These are phyloP conservation scores for Symbiodinium pilosum DNA, from an alignment of 73 alveolate genomes.

Conservation along the genomic window DNA sequence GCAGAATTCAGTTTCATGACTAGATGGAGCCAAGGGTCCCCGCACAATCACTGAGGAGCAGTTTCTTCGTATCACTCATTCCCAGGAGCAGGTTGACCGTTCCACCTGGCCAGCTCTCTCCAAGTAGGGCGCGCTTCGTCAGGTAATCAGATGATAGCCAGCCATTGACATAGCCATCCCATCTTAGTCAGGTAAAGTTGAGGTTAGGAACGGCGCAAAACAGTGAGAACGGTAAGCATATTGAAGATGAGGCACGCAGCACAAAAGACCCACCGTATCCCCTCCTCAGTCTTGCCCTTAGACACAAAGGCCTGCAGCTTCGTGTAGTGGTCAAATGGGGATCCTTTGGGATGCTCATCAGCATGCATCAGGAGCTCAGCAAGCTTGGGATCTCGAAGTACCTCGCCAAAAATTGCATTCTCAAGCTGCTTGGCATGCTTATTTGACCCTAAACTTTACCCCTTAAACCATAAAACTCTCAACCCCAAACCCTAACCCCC, in stretches of 20 bases:
- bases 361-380: background rate
- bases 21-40: background rate
- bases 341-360: background rate
- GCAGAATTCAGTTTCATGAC: too few relatives aligned
- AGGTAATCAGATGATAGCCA: background rate
- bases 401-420: too few relatives aligned
- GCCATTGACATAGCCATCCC: background rate
- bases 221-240: background rate
- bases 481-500: too few relatives aligned
- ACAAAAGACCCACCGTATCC: background rate
- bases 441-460: too few relatives aligned
- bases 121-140: background rate
- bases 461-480: too few relatives aligned
- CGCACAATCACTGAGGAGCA: background rate
- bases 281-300: background rate
- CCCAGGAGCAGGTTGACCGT: background rate
- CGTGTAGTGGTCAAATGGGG: background rate
- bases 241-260: background rate
- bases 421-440: too few relatives aligned
- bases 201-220: too few relatives aligned
- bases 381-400: background rate
- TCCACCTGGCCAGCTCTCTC: background rate
- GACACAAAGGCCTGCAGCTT: background rate
- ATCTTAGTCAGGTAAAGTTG: background rate
- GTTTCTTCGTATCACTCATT: background rate